Conservation (phyloP, 225 moss, liverwort and hornwort genomes). For the Pseudisothecium myosuroides region DNA sequence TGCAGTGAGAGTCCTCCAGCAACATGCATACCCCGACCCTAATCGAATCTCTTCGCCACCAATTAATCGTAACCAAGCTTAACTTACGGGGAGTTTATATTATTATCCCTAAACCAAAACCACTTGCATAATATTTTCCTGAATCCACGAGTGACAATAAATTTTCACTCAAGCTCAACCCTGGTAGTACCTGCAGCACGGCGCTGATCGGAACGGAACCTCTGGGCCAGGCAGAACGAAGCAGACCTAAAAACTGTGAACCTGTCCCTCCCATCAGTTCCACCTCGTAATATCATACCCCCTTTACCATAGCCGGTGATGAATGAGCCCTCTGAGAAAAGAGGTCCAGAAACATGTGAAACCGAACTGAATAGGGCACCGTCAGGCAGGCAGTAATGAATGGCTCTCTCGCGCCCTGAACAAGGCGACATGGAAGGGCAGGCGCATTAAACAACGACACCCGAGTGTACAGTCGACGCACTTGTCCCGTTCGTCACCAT, state of each 20-base stretch:
- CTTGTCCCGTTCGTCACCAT: slow-evolving; percentile 7
- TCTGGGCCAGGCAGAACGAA: background rate
- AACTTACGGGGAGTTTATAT: background rate
- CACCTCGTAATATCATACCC: slow-evolving; percentile 7
- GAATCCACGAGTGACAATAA: slow-evolving; percentile 17
- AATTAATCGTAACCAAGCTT: background rate
- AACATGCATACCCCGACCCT: background rate
- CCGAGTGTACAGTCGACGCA: background rate
- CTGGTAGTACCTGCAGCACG: background rate
- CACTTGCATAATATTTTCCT: background rate
- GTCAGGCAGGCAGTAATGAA: slow-evolving; percentile 13
- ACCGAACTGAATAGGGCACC: background rate
- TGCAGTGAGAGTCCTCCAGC: background rate
- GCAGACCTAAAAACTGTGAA: background rate
- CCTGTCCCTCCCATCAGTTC: background rate
- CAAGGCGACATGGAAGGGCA: slow-evolving; percentile 28
- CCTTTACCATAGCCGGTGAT: background rate
- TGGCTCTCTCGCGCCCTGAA: background rate
- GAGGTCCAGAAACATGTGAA: slow-evolving; percentile 25
- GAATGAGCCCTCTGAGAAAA: background rate
- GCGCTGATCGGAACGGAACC: background rate
- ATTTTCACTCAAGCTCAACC: slow-evolving; percentile 8
- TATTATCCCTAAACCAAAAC: background rate
- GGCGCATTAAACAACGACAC: slow-evolving; percentile 8
- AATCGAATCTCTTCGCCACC: background rate